phyloP scores from a whole-genome alignment of 352 stramenopile genomes.

The Phytophthora foliorum region DNA sequence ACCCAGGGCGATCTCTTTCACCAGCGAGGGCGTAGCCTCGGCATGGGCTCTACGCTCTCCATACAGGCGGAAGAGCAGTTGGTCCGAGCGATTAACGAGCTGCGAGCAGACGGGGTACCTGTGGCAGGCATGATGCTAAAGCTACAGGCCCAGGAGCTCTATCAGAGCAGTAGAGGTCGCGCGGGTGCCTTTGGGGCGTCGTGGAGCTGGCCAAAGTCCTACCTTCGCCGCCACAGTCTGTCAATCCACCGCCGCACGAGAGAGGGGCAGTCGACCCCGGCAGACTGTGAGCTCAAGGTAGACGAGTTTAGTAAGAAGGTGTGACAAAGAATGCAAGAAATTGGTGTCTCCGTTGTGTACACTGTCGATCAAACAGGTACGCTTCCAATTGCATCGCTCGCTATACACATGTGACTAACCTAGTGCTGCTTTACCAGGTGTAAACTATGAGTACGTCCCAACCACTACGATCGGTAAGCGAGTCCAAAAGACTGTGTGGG shows the following conservation, averaged over 20 bases:
- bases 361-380: slow-evolving; percentile 19
- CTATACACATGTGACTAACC: neutral
- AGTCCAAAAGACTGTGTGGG: slow-evolving; percentile 32
- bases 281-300: neutral
- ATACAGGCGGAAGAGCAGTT: slow-evolving; percentile 9
- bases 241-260: slow-evolving; percentile 13
- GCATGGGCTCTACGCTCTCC: neutral
- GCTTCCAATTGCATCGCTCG: neutral
- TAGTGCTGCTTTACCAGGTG: neutral
- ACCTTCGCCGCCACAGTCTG: slow-evolving; percentile 15
- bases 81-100: slow-evolving; percentile 7
- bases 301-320: slow-evolving; percentile 3
- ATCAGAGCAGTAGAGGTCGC: neutral
- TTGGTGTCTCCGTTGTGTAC: neutral
- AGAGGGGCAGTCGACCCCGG: slow-evolving; percentile 12
- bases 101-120: slow-evolving; percentile 7
- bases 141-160: slow-evolving; percentile 14
- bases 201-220: slow-evolving; percentile 24
- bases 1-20: slow-evolving; percentile 1
- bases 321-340: slow-evolving; percentile 5
- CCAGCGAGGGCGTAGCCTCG: neutral
- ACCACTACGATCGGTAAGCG: slow-evolving; percentile 18
- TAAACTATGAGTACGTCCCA: slow-evolving; percentile 37
- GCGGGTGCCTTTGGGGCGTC: neutral
- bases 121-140: slow-evolving; percentile 14